Conservation (phyloP, 2,329 filamentous ascomycete genomes). For the Sporothrix humicola region DNA sequence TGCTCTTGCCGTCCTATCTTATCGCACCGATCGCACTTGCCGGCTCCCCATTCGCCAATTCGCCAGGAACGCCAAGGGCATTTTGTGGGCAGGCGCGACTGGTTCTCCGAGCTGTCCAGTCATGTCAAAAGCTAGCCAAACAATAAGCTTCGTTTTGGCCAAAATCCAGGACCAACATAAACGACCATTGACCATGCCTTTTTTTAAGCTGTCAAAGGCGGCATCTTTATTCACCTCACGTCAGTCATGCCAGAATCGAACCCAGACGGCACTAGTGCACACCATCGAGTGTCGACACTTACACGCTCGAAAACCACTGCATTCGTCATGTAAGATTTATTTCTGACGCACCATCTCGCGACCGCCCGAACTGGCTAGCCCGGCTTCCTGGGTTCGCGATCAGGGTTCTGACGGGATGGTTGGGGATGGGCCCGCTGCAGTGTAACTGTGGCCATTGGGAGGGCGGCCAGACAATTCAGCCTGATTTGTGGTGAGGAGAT, state of each 20-base stretch:
- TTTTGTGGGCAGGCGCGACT: neutral
- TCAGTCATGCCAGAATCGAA: no score
- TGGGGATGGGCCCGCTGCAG: constrained; percentile 5
- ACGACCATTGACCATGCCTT: neutral
- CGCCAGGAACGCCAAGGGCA: neutral
- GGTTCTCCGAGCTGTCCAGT: neutral
- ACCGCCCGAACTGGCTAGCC: neutral
- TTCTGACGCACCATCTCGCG: neutral
- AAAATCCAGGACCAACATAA: neutral
- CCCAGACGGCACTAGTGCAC: neutral
- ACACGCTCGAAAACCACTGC: no score
- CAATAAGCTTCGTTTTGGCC: neutral
- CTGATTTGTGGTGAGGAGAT: constrained; percentile 9
- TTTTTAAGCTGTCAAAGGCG: neutral
- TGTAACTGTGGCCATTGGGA: neutral
- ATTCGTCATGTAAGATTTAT: neutral
- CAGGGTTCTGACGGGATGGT: neutral
- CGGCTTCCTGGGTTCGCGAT: neutral
- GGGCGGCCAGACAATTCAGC: constrained; percentile 10
- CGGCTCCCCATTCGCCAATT: constrained; percentile 14
- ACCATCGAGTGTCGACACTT: neutral
- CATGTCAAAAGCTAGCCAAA: neutral
- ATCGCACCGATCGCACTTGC: constrained; percentile 22
- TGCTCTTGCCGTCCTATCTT: constrained; percentile 24
- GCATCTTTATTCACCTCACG: neutral